Conservation (phyloP, 495 filamentous ascomycete genomes). For the Trichocladium uniseriatum region DNA sequence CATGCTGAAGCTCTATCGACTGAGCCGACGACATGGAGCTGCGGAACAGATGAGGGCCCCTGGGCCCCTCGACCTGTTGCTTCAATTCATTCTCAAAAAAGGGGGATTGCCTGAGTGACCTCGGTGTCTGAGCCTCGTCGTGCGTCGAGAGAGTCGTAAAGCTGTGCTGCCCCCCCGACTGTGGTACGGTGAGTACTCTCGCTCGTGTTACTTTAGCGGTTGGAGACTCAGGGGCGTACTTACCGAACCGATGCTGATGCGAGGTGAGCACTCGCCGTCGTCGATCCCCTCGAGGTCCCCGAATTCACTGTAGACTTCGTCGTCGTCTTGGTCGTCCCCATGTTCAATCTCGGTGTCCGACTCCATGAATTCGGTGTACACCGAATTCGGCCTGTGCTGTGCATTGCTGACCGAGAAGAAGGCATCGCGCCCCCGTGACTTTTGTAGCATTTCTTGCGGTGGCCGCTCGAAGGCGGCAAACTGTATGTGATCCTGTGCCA, state of each 20-base stretch:
- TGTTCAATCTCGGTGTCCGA: conserved; percentile 60
- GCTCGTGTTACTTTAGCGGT: neutral
- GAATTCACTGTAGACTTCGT: conserved; percentile 42
- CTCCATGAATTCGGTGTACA: conserved; percentile 63
- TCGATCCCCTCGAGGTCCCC: conserved; percentile 35
- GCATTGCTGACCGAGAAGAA: conserved; percentile 35
- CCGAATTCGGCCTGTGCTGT: conserved; percentile 46
- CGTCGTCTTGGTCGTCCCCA: conserved; percentile 46
- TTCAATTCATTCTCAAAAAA: conserved; percentile 12
- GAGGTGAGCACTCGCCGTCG: conserved; percentile 55
- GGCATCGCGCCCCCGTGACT: conserved; percentile 32
- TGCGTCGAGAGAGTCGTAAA: conserved; percentile 67
- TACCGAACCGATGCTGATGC: conserved; percentile 59
- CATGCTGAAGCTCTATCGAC: conserved; percentile 49
- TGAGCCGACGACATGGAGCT: conserved; percentile 41
- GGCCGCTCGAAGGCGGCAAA: conserved; percentile 14
- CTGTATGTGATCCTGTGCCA: conserved; percentile 17
- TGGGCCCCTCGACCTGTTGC: conserved; percentile 63
- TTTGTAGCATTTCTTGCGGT: conserved; percentile 40
- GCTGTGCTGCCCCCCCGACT: conserved; percentile 55
- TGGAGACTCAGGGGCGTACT: conserved; percentile 19
- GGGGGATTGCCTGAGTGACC: conserved; percentile 35
- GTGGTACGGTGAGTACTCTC: neutral
- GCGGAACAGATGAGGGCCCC: conserved; percentile 84
- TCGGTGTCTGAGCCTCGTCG: conserved; percentile 64